phyloP scores from a whole-genome alignment of 352 stramenopile genomes.

The Halophytophthora polymorphica region DNA sequence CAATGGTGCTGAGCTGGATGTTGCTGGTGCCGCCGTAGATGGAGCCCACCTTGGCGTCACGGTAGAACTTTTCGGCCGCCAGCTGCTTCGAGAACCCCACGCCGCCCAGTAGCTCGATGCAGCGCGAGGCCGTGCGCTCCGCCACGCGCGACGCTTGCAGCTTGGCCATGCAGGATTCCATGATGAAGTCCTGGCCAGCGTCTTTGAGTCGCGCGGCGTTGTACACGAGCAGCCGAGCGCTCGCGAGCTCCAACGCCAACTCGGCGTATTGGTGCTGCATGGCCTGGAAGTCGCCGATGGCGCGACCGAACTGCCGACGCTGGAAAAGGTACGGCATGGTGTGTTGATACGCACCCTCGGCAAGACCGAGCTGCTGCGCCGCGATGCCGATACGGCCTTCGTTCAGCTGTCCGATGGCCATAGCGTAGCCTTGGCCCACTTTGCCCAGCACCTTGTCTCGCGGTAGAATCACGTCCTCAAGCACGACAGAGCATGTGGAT shows the following conservation, averaged over 20 bases:
- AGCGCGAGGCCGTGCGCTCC: slow-evolving; percentile 88
- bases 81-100: slow-evolving; percentile 92
- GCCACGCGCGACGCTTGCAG: slow-evolving; percentile 90
- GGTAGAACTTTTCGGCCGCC: slow-evolving; percentile 92
- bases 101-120: slow-evolving; percentile 91
- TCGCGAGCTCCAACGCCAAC: slow-evolving; percentile 88
- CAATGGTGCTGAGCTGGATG: slow-evolving; percentile 91
- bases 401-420: slow-evolving; percentile 95
- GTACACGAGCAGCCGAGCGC: slow-evolving; percentile 88
- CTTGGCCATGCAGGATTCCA: slow-evolving; percentile 94
- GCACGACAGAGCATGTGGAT: slow-evolving; percentile 90
- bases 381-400: slow-evolving; percentile 93
- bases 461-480: slow-evolving; percentile 91
- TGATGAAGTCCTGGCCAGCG: slow-evolving; percentile 85
- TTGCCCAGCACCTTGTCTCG: slow-evolving; percentile 86
- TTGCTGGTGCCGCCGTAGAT: slow-evolving; percentile 96
- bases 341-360: slow-evolving; percentile 90
- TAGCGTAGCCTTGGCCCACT: slow-evolving; percentile 89
- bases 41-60: slow-evolving; percentile 93
- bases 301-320: slow-evolving; percentile 90
- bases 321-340: slow-evolving; percentile 92
- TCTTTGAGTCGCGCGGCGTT: slow-evolving; percentile 92
- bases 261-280: slow-evolving; percentile 95
- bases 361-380: slow-evolving; percentile 93
- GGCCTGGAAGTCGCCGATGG: slow-evolving; percentile 90